Evolutionary conservation across 192 early-diverging fungal genomes (phyloP).

Genomic region (Coemansia sp.): DNA sequence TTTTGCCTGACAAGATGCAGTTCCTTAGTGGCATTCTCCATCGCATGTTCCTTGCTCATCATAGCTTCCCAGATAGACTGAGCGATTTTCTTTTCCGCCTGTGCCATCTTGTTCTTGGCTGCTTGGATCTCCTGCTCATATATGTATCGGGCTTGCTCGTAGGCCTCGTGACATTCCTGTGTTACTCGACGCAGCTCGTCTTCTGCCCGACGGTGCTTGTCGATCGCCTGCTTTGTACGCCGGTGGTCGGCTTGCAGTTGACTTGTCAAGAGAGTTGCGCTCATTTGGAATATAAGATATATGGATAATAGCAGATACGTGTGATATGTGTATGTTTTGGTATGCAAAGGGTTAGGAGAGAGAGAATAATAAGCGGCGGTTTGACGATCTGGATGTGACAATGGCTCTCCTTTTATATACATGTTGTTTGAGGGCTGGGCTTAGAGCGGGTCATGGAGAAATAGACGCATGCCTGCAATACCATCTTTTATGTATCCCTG

Average conservation of each 20-base stretch:
- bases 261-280: neutral
- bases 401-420: too few relatives aligned
- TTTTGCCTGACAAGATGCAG: neutral
- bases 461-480: too few relatives aligned
- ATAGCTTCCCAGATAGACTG: neutral
- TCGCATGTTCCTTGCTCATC: neutral
- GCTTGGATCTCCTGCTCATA: slow-evolving; percentile 1
- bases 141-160: neutral
- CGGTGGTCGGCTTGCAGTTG: neutral
- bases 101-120: neutral
- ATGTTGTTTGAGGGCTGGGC: too few relatives aligned
- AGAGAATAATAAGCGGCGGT: too few relatives aligned
- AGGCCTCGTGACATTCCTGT: neutral
- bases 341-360: too few relatives aligned
- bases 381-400: too few relatives aligned
- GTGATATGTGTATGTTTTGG: too few relatives aligned
- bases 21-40: neutral
- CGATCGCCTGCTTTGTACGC: neutral
- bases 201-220: neutral
- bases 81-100: neutral
- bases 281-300: too few relatives aligned
- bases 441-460: too few relatives aligned
- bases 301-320: too few relatives aligned
- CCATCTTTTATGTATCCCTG: too few relatives aligned
- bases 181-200: neutral